A percentile compares a stretch with the other conserved stretches of the same genome.
Evolutionary conservation across 2,329 filamentous ascomycete genomes (phyloP).

Genomic region (Bertia moriformis): DNA sequence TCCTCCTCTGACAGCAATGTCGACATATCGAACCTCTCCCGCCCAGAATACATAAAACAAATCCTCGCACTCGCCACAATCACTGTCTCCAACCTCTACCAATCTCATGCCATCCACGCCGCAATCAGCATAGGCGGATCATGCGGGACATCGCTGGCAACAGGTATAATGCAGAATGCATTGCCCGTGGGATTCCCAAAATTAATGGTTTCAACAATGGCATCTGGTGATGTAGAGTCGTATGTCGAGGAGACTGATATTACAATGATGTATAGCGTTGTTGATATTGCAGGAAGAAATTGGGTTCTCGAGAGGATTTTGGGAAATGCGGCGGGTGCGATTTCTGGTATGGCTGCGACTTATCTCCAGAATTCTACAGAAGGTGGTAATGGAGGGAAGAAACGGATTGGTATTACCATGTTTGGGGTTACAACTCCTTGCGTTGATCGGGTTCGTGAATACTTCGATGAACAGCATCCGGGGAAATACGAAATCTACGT

Average conservation of each 20-base stretch:
- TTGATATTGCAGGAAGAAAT: slow-evolving; percentile 43
- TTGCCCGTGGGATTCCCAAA: slow-evolving; percentile 43
- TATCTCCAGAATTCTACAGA: slow-evolving; percentile 11
- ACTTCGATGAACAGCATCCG: slow-evolving; percentile 21
- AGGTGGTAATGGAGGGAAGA: slow-evolving; percentile 1
- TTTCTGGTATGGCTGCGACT: slow-evolving; percentile 30
- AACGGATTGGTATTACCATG: slow-evolving; percentile 40
- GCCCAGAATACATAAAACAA: slow-evolving; percentile 30
- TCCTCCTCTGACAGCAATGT: slow-evolving; percentile 9
- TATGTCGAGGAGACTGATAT: slow-evolving; percentile 44
- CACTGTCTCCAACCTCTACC: slow-evolving; percentile 17
- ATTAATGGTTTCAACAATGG: slow-evolving; percentile 44
- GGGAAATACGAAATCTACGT: slow-evolving; percentile 28
- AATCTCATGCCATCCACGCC: slow-evolving; percentile 22
- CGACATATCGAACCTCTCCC: slow-evolving; percentile 17
- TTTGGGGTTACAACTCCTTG: slow-evolving; percentile 47
- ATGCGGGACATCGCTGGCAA: slow-evolving; percentile 36
- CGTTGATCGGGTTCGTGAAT: slow-evolving; percentile 27
- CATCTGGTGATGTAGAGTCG: slow-evolving; percentile 36
- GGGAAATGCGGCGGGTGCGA: slow-evolving; percentile 36
- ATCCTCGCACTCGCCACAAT: slow-evolving; percentile 26
- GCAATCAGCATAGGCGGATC: slow-evolving; percentile 36
- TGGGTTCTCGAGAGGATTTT: slow-evolving; percentile 31
- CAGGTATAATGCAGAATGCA: slow-evolving; percentile 34
- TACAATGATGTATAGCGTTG: slow-evolving; percentile 44